Evolutionary conservation across 106 monocot genomes (phyloP).

Genomic region (Posidonia australis): DNA sequence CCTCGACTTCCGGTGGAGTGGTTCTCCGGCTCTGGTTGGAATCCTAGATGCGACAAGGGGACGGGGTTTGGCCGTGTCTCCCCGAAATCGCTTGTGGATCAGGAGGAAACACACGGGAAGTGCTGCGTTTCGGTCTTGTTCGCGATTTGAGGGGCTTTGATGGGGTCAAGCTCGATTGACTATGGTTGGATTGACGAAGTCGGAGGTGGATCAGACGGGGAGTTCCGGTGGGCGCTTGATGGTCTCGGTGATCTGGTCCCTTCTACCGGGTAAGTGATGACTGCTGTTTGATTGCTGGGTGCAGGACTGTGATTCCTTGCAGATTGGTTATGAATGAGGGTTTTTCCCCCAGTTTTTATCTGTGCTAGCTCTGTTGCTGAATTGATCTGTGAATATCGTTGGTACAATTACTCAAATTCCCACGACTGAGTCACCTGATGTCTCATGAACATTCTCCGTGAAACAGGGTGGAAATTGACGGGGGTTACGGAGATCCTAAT

Average conservation of each 20-base stretch:
- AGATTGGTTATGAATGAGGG: neutral
- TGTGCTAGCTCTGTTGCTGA: neutral
- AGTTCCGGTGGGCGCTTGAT: constrained; percentile 45
- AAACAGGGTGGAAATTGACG: constrained; percentile 22
- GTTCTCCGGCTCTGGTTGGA: no score
- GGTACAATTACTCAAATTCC: no score
- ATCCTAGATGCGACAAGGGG: no score
- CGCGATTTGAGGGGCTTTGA: neutral
- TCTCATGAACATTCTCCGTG: neutral
- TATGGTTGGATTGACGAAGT: constrained; percentile 39
- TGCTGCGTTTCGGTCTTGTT: neutral
- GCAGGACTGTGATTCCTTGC: neutral
- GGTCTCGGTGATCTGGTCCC: constrained; percentile 27
- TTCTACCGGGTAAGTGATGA: constrained; percentile 14
- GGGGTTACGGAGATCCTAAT: constrained; percentile 18
- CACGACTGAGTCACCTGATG: no score
- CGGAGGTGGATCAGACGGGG: constrained; percentile 40
- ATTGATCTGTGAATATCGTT: no score
- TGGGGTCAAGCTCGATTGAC: constrained; percentile 36
- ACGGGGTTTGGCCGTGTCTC: no score
- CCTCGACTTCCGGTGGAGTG: no score
- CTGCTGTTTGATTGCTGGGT: neutral
- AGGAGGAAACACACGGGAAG: neutral
- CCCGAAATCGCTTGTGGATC: no score
- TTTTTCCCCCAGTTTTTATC: no score